These are phyloP conservation scores for Echria macrotheca DNA, from an alignment of 495 filamentous ascomycete species.

Conservation along the genomic window DNA sequence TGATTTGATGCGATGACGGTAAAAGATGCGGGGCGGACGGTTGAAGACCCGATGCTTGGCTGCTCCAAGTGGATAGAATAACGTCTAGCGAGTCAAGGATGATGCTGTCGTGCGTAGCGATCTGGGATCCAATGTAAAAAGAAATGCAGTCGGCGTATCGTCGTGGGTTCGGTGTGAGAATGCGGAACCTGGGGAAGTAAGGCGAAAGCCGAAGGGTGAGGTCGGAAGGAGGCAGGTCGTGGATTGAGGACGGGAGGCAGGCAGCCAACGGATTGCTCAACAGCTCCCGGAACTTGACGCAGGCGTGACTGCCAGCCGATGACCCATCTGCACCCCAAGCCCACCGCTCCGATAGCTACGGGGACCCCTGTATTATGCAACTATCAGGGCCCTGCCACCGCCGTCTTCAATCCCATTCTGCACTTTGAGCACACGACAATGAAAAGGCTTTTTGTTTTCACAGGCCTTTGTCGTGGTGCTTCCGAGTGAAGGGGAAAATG, in stretches of 20 bases:
- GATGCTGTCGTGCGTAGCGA: not conserved
- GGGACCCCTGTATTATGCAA: not conserved
- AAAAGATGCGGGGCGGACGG: conserved; percentile 6
- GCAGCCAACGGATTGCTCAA: conserved; percentile 12
- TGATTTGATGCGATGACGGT: conserved; percentile 3
- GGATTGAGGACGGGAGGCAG: conserved; percentile 1
- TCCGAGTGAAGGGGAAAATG: not conserved
- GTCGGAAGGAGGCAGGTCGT: not conserved
- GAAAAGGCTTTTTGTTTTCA: not conserved
- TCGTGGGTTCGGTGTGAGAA: too few relatives aligned
- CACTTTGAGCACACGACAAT: too few relatives aligned
- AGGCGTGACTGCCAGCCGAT: conserved; percentile 7
- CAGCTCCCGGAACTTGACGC: too few relatives aligned
- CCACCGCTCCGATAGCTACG: not conserved
- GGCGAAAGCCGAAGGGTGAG: conserved; percentile 6
- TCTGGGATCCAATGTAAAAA: not conserved
- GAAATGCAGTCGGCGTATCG: too few relatives aligned
- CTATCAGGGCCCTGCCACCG: too few relatives aligned
- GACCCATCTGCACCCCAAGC: conserved; percentile 5
- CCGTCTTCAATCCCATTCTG: too few relatives aligned
- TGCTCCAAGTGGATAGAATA: too few relatives aligned
- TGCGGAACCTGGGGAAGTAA: conserved; percentile 1
- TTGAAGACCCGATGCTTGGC: conserved; percentile 5
- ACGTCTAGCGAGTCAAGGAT: too few relatives aligned
- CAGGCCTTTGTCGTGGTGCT: conserved; percentile 2